Percentiles rank a stretch among this genome's conserved stretches.
Conservation (phyloP, 169 alveolate genomes). For the Babesia ovata region DNA sequence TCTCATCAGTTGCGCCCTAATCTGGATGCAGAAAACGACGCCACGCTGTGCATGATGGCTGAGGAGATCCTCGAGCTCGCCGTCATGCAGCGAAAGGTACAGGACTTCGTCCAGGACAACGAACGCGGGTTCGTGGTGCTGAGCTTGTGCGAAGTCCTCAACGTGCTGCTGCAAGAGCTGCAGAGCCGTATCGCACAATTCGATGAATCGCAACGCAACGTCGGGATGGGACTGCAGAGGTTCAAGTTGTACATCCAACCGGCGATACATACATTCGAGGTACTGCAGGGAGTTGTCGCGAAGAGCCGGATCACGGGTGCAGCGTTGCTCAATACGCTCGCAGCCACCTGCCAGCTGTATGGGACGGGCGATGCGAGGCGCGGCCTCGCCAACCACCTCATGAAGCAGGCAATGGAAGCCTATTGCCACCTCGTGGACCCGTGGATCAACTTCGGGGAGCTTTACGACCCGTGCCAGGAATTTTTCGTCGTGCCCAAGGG, state of each 20-base stretch:
- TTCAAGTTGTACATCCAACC: constrained; percentile 53
- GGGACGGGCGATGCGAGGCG: constrained; percentile 41
- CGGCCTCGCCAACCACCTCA: constrained; percentile 31
- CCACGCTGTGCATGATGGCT: constrained; percentile 35
- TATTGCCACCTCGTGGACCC: constrained; percentile 36
- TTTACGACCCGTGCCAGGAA: constrained; percentile 44
- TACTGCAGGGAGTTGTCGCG: constrained; percentile 7
- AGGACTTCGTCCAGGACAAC: constrained; percentile 34
- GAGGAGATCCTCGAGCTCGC: constrained; percentile 51
- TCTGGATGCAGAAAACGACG: constrained; percentile 26
- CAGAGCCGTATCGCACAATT: constrained; percentile 54
- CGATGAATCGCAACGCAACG: constrained; percentile 33
- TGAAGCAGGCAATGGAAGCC: constrained; percentile 37
- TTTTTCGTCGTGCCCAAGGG: constrained; percentile 25
- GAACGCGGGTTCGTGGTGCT: constrained; percentile 39
- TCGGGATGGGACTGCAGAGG: constrained; percentile 43
- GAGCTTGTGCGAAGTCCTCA: constrained; percentile 48
- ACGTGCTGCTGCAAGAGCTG: constrained; percentile 58
- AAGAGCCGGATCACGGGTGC: constrained; percentile 14
- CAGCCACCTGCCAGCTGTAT: constrained; percentile 12
- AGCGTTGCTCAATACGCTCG: constrained; percentile 13
- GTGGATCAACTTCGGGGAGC: constrained; percentile 37
- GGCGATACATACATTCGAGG: constrained; percentile 41
- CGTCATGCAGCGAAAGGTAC: constrained; percentile 36
- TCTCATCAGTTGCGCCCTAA: neutral